These are phyloP conservation scores for Pseudisothecium myosuroides DNA, from an alignment of 225 moss, liverwort and hornwort species.

Conservation along the genomic window DNA sequence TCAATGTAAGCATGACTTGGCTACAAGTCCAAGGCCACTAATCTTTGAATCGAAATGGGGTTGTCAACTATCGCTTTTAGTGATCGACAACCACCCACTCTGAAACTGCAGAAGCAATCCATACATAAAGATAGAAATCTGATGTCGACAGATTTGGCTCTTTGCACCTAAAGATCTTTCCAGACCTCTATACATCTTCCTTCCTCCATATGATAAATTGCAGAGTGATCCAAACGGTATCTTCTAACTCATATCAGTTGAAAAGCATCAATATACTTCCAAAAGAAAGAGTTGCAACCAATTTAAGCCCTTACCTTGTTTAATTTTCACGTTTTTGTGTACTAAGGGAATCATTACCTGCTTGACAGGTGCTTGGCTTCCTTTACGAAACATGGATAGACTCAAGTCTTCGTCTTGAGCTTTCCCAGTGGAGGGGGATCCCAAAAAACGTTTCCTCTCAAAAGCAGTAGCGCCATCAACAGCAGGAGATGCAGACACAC, in stretches of 20 bases:
- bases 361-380: neutral
- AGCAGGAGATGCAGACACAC: conserved; percentile 9
- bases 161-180: neutral
- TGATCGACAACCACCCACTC: neutral
- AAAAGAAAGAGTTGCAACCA: neutral
- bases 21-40: neutral
- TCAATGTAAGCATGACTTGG: neutral
- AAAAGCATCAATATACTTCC: neutral
- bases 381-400: conserved; percentile 20
- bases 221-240: neutral
- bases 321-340: neutral
- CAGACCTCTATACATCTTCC: neutral
- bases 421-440: conserved; percentile 17
- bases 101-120: neutral
- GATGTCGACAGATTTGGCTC: neutral
- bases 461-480: conserved; percentile 2
- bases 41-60: neutral
- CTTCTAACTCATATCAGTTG: neutral
- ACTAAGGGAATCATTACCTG: conserved; percentile 4
- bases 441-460: conserved; percentile 16
- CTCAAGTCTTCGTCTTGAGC: conserved; percentile 33
- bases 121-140: neutral
- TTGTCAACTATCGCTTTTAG: neutral
- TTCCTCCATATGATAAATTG: neutral
- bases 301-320: neutral